A percentile compares a stretch with the other conserved stretches of the same genome.
Evolutionary conservation across 768 basidiomycete genomes (phyloP).

Genomic region (Piloderma croceum): DNA sequence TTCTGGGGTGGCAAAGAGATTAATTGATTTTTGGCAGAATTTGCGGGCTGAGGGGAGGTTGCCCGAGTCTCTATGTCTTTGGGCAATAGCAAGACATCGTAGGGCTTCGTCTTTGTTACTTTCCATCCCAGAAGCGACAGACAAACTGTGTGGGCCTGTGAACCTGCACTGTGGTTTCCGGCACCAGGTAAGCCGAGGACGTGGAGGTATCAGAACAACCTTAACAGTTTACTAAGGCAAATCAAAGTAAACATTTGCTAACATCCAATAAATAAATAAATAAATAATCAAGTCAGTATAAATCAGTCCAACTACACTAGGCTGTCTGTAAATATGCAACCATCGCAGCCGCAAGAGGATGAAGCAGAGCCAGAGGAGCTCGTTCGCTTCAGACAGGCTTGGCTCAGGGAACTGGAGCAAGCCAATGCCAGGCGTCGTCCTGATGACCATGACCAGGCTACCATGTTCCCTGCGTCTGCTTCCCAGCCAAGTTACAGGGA

Average conservation of each 20-base stretch:
- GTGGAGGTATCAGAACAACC: slow-evolving; percentile 8
- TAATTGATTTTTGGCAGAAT: slow-evolving; percentile 84
- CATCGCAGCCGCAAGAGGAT: too few species aligned
- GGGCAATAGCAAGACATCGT: slow-evolving; percentile 75
- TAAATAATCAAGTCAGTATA: too few species aligned
- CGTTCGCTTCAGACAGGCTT: slow-evolving; percentile 62
- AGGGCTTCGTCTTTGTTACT: slow-evolving; percentile 89
- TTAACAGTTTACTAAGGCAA: too few species aligned
- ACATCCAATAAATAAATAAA: too few species aligned
- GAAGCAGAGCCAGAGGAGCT: slow-evolving; percentile 57
- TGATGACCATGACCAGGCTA: slow-evolving; percentile 3
- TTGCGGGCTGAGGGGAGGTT: slow-evolving; percentile 77
- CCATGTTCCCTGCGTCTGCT: slow-evolving; percentile 4
- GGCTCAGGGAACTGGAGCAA: slow-evolving; percentile 59
- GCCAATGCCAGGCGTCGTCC: slow-evolving; percentile 17
- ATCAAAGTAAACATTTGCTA: too few species aligned
- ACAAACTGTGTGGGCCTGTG: too few species aligned
- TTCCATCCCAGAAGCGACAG: slow-evolving; percentile 57
- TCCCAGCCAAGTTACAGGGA: slow-evolving; percentile 4
- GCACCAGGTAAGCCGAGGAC: slow-evolving; percentile 14
- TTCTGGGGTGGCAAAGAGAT: slow-evolving; percentile 75
- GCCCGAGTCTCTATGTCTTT: slow-evolving; percentile 63
- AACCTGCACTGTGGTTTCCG: too few species aligned
- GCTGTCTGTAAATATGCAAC: too few species aligned
- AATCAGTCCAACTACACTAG: too few species aligned